phyloP scores from a whole-genome alignment of 202 grass and related monocot species.

The Zizania palustris region DNA sequence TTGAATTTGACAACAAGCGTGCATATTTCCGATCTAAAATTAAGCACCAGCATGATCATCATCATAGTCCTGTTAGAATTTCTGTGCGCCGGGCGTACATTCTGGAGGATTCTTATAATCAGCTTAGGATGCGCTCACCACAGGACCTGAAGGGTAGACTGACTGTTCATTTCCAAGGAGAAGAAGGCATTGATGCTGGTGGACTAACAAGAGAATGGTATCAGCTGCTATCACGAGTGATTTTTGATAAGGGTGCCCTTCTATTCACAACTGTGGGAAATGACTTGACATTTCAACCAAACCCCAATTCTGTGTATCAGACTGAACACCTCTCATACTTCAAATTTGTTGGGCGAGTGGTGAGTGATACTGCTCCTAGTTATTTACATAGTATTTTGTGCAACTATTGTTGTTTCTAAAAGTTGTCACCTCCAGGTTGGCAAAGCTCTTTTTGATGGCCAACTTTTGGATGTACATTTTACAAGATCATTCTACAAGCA shows the following conservation, averaged over 20 bases:
- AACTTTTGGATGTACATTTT: conserved; percentile 97
- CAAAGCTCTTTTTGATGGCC: conserved; percentile 97
- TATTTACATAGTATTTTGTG: conserved; percentile 14
- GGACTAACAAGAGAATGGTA: conserved; percentile 99
- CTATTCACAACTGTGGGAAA: conserved; percentile 99
- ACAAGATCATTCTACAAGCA: conserved; percentile 99
- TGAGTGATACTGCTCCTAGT: conserved; percentile 45
- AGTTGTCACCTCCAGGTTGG: conserved; percentile 66
- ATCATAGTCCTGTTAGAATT: conserved; percentile 98
- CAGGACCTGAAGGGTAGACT: conserved; percentile 92
- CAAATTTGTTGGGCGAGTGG: conserved; percentile 99
- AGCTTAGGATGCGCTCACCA: conserved; percentile 94
- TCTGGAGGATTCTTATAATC: conserved; percentile 98
- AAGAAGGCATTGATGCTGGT: conserved; percentile 99
- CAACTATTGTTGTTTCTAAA: conserved; percentile 37
- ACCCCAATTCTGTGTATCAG: conserved; percentile 97
- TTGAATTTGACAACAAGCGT: conserved; percentile 98
- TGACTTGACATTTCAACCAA: conserved; percentile 97
- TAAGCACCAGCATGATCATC: conserved; percentile 97
- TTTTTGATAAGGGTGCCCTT: conserved; percentile 92
- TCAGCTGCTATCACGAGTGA: conserved; percentile 84
- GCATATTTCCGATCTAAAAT: conserved; percentile 98
- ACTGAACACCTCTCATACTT: conserved; percentile 99
- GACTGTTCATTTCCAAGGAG: conserved; percentile 98
- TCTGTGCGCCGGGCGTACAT: conserved; percentile 95